phyloP scores from a whole-genome alignment of 164 flowering plant genomes.

The Houttuynia cordata region DNA sequence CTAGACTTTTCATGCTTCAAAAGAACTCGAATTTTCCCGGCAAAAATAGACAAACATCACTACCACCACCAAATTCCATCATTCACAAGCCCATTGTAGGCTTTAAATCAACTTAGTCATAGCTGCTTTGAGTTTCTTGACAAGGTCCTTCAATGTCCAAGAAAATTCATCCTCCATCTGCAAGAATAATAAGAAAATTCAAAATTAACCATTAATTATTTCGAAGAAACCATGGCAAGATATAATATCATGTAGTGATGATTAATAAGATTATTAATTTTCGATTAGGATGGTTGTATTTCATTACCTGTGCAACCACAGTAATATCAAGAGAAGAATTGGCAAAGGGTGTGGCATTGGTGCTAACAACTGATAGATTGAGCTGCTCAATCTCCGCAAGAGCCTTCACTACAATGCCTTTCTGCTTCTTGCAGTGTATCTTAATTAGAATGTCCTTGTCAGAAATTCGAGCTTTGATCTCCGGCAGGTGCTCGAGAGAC shows the following conservation, averaged over 20 bases:
- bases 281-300: too few relatives aligned
- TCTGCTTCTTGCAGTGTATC: conserved; percentile 63
- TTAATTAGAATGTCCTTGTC: conserved; percentile 58
- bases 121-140: conserved; percentile 27
- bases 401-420: conserved; percentile 45
- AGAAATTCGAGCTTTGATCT: conserved; percentile 70
- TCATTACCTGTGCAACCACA: conserved; percentile 57
- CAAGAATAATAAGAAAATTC: conserved; percentile 6
- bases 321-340: conserved; percentile 50
- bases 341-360: conserved; percentile 52
- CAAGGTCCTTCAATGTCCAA: conserved; percentile 46
- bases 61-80: neutral
- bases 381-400: conserved; percentile 53
- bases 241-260: neutral
- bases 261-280: neutral
- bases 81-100: neutral
- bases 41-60: neutral
- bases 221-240: neutral
- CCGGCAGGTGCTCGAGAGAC: conserved; percentile 44
- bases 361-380: conserved; percentile 41
- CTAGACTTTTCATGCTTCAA: conserved; percentile 10
- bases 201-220: neutral
- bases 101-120: conserved; percentile 13
- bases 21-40: neutral
- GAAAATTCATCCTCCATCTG: conserved; percentile 53